A percentile compares a stretch with the other conserved stretches of the same genome.
These are phyloP conservation scores for Starmerella asiatica DNA, from an alignment of 805 yeast genomes.

Conservation along the genomic window DNA sequence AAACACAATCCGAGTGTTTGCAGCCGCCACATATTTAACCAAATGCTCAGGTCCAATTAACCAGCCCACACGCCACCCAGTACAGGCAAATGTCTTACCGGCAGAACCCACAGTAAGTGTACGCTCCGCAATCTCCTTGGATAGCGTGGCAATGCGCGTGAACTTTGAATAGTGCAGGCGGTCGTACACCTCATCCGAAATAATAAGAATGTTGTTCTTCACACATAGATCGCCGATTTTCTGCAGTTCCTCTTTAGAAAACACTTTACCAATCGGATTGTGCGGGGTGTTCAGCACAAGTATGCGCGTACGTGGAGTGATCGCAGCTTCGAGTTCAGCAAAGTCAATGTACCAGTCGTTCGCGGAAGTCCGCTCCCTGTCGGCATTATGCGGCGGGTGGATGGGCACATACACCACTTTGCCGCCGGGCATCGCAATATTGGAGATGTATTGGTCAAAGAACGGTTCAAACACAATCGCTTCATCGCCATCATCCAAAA, in stretches of 20 bases:
- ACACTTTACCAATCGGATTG: constrained; percentile 89
- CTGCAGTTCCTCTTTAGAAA: constrained; percentile 58
- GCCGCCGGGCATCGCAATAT: constrained; percentile 88
- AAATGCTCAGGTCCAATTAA: constrained; percentile 75
- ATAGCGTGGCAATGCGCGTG: constrained; percentile 70
- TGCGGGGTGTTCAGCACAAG: constrained; percentile 88
- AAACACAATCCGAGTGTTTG: constrained; percentile 91
- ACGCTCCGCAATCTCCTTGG: constrained; percentile 63
- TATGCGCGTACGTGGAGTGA: constrained; percentile 66
- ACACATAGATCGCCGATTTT: constrained; percentile 73
- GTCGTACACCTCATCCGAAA: constrained; percentile 94
- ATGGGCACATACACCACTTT: constrained; percentile 76
- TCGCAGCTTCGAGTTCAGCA: constrained; percentile 57
- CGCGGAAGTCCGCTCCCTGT: constrained; percentile 52
- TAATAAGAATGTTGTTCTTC: constrained; percentile 63
- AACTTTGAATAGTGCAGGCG: constrained; percentile 65
- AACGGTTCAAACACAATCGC: constrained; percentile 94
- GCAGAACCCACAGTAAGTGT: constrained; percentile 93
- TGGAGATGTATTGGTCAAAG: constrained; percentile 91
- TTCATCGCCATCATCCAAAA: constrained; percentile 78
- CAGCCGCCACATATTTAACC: constrained; percentile 66
- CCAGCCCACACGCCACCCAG: constrained; percentile 99
- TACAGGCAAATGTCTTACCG: constrained; percentile 96
- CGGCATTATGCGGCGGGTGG: constrained; percentile 66
- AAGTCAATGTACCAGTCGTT: constrained; percentile 80